phyloP scores from a whole-genome alignment of 129 eudicot species.

The Saussurea involucrata region DNA sequence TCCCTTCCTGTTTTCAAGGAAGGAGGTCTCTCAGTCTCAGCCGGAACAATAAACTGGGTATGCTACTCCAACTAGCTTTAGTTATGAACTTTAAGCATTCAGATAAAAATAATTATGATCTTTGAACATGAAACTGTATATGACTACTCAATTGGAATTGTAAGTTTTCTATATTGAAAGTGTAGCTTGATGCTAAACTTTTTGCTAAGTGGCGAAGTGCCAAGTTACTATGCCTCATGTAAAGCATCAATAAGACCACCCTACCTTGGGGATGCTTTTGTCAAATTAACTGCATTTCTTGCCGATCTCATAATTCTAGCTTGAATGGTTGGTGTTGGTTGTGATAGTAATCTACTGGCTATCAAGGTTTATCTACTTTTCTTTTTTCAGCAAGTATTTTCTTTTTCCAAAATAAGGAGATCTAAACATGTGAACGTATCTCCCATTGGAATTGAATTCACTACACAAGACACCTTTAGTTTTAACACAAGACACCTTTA shows the following conservation, averaged over 20 bases:
- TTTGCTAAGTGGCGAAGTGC: neutral
- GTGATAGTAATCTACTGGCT: neutral
- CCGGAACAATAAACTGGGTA: constrained; percentile 98
- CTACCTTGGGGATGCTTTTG: neutral
- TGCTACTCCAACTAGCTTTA: neutral
- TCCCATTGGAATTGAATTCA: too few species aligned
- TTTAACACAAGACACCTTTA: neutral
- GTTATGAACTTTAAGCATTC: neutral
- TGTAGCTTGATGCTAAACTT: neutral
- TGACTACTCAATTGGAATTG: neutral
- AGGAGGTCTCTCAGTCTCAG: constrained; percentile 69
- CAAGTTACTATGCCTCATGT: neutral
- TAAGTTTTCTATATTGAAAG: neutral
- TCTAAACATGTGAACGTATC: neutral
- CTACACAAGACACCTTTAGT: neutral
- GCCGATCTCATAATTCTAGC: neutral
- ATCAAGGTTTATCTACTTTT: neutral
- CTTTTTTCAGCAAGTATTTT: neutral
- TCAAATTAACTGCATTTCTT: neutral
- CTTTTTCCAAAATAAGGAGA: neutral
- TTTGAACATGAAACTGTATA: neutral
- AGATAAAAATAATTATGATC: neutral
- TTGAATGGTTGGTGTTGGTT: neutral
- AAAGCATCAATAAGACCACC: neutral
- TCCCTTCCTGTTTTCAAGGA: constrained; percentile 93